Conservation (phyloP, 345 rosid species). For the Gossypium thurberi region DNA sequence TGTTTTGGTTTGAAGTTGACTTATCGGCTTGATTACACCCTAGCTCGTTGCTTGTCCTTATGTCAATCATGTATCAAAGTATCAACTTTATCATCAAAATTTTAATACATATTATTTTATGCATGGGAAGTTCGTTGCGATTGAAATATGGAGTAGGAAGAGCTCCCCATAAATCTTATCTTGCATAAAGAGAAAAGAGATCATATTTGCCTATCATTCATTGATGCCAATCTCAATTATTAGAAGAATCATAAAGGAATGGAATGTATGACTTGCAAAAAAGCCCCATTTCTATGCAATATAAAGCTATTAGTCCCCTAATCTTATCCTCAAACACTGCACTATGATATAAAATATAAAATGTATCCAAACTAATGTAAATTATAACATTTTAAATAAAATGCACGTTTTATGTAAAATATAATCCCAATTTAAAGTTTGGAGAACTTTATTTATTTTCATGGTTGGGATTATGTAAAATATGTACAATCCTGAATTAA, state of each 20-base stretch:
- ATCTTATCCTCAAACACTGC: neutral
- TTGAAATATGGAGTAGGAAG: neutral
- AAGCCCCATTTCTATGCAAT: neutral
- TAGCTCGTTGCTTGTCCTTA: neutral
- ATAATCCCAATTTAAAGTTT: too few species aligned
- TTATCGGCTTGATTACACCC: neutral
- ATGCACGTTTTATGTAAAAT: too few species aligned
- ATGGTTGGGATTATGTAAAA: too few species aligned
- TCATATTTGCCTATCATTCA: neutral
- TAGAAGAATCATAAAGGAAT: neutral
- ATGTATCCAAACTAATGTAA: too few species aligned
- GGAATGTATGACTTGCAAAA: neutral
- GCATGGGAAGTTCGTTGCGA: neutral
- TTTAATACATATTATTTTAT: neutral
- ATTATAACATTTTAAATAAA: too few species aligned
- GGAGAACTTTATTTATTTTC: too few species aligned
- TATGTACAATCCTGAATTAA: too few species aligned
- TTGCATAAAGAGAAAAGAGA: neutral
- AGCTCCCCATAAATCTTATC: slow-evolving; percentile 2
- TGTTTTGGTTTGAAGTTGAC: neutral
- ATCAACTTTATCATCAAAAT: neutral
- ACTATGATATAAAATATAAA: neutral
- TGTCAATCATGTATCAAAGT: neutral
- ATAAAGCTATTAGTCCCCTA: neutral
- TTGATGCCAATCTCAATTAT: neutral